Evolutionary conservation across 2,329 filamentous ascomycete species (phyloP).

Genomic region (Alternaria sp.): DNA sequence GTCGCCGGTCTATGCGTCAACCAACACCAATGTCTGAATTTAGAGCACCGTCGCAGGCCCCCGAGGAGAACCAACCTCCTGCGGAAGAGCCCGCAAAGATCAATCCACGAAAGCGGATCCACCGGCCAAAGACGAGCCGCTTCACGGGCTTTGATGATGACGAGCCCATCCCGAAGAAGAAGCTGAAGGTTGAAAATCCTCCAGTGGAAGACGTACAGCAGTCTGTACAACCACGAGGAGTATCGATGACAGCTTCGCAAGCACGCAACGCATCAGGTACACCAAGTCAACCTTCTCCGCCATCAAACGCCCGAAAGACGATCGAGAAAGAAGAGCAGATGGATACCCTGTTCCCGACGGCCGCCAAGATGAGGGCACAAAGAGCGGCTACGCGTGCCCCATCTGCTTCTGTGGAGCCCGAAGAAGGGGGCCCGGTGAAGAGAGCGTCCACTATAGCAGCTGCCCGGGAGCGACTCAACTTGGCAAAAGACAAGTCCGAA

Average conservation of each 20-base stretch:
- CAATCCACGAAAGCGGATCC: constrained; percentile 39
- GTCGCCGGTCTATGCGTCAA: constrained; percentile 21
- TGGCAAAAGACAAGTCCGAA: constrained; percentile 52
- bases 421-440: constrained; percentile 47
- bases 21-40: constrained; percentile 24
- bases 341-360: constrained; percentile 76
- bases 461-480: constrained; percentile 48
- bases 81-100: constrained; percentile 30
- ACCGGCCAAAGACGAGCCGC: constrained; percentile 53
- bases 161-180: constrained; percentile 39
- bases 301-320: constrained; percentile 48
- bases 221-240: constrained; percentile 6
- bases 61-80: constrained; percentile 20
- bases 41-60: constrained; percentile 24
- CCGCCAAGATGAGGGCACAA: constrained; percentile 79
- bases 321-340: constrained; percentile 62
- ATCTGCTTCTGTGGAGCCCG: constrained; percentile 38
- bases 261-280: constrained; percentile 24
- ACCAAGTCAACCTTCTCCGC: constrained; percentile 33
- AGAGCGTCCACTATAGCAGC: constrained; percentile 26
- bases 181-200: constrained; percentile 32
- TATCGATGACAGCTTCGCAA: constrained; percentile 15
- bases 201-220: constrained; percentile 37
- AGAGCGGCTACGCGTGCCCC: constrained; percentile 51
- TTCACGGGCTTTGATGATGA: constrained; percentile 78